Evolutionary conservation across 129 eudicot species (phyloP).

Genomic region (Tagetes erecta): DNA sequence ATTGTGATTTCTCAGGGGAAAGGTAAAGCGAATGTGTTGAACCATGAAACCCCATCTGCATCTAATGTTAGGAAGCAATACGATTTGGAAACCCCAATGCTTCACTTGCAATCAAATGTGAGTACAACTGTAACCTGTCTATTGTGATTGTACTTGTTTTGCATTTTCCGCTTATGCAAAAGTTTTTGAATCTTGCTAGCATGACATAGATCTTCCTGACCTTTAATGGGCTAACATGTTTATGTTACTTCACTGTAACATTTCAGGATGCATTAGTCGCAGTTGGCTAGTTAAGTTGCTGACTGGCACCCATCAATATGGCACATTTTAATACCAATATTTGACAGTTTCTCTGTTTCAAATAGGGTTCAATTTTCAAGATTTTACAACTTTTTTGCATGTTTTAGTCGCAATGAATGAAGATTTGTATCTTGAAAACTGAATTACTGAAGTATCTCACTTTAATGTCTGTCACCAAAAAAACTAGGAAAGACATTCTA

Average conservation of each 20-base stretch:
- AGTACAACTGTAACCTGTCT: constrained; percentile 22
- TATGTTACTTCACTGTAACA: constrained; percentile 4
- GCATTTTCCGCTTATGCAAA: constrained; percentile 14
- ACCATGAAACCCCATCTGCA: constrained; percentile 30
- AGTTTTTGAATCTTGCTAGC: constrained; percentile 20
- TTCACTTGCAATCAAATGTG: constrained; percentile 45
- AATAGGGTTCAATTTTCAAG: background rate
- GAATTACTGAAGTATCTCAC: background rate
- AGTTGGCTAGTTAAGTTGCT: background rate
- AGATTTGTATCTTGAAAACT: background rate
- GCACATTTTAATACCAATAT: background rate
- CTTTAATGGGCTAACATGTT: background rate
- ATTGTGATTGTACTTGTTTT: constrained; percentile 4
- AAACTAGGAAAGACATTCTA: background rate
- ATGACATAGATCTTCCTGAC: background rate
- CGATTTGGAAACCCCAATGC: constrained; percentile 49
- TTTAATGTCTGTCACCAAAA: background rate
- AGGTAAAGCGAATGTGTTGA: constrained; percentile 30
- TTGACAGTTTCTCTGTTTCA: background rate
- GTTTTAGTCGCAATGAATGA: background rate
- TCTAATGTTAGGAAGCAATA: constrained; percentile 37
- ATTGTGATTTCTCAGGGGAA: constrained; percentile 33
- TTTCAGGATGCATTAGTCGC: background rate
- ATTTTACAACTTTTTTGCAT: background rate
- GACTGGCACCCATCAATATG: background rate